Evolutionary conservation across 2,329 filamentous ascomycete genomes (phyloP).

Genomic region (Didymella glomerata): DNA sequence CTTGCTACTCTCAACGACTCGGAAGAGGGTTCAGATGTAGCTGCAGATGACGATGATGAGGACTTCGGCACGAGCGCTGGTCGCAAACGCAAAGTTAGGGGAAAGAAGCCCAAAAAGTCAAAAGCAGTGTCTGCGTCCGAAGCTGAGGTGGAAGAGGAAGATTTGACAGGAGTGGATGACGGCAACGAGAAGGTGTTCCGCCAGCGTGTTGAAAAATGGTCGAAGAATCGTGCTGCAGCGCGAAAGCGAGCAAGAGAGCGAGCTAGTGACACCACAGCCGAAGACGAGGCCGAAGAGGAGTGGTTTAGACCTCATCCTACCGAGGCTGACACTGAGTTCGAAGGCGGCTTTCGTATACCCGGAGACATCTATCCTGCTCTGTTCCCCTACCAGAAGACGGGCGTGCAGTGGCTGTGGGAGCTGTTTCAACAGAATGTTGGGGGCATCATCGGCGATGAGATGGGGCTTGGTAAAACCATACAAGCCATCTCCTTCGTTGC

Average conservation of each 20-base stretch:
- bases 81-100: conserved; percentile 50
- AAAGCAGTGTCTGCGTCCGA: conserved; percentile 25
- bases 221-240: conserved; percentile 68
- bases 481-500: conserved; percentile 84
- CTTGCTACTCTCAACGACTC: conserved; percentile 52
- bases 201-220: conserved; percentile 77
- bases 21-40: conserved; percentile 47
- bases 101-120: conserved; percentile 38
- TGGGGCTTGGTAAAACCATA: conserved; percentile 97
- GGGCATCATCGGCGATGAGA: conserved; percentile 95
- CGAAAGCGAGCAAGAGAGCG: conserved; percentile 58
- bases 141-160: conserved; percentile 55
- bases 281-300: conserved; percentile 63
- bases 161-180: conserved; percentile 77
- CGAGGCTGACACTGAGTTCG: conserved; percentile 76
- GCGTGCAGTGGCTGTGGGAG: conserved; percentile 95
- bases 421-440: conserved; percentile 88
- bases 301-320: conserved; percentile 90
- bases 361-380: conserved; percentile 92
- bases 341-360: conserved; percentile 79
- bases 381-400: conserved; percentile 97
- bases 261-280: conserved; percentile 30
- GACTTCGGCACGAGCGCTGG: conserved; percentile 34
- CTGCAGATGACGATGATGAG: conserved; percentile 51
- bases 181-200: conserved; percentile 87